Evolutionary conservation across 225 moss, liverwort and hornwort species (phyloP).

Genomic region (Pleurozium schreberi): DNA sequence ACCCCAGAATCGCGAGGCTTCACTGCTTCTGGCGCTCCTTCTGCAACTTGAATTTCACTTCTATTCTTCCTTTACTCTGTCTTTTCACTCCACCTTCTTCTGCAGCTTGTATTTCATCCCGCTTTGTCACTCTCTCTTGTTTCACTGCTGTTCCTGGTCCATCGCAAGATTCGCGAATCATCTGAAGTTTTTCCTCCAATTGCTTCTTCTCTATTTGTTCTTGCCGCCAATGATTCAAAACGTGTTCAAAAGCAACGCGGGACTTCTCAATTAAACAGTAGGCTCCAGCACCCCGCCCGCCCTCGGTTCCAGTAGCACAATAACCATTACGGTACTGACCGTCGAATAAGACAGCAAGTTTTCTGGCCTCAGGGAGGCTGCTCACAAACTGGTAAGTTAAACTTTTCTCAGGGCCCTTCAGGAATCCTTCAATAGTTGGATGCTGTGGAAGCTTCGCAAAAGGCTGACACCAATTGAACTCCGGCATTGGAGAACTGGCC

Average conservation of each 20-base stretch:
- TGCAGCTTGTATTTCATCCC: neutral
- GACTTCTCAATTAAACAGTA: neutral
- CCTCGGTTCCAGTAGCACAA: neutral
- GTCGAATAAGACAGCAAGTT: neutral
- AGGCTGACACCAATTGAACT: constrained; percentile 4
- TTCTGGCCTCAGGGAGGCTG: neutral
- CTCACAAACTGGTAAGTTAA: neutral
- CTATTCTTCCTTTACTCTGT: no score
- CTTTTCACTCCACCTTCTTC: neutral
- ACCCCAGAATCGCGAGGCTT: neutral
- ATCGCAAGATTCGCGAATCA: neutral
- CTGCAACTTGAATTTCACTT: neutral
- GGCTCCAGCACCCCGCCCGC: neutral
- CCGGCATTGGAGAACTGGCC: neutral
- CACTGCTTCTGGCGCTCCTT: neutral
- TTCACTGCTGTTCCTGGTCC: neutral
- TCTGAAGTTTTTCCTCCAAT: neutral
- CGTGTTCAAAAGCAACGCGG: neutral
- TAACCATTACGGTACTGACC: neutral
- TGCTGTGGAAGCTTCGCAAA: neutral
- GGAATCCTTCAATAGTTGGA: neutral
- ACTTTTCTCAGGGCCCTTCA: neutral
- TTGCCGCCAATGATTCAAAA: neutral
- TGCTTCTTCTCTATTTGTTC: neutral
- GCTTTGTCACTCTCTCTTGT: neutral